Evolutionary conservation across 805 yeast species (phyloP).

Genomic region (Metschnikowia cubensis): DNA sequence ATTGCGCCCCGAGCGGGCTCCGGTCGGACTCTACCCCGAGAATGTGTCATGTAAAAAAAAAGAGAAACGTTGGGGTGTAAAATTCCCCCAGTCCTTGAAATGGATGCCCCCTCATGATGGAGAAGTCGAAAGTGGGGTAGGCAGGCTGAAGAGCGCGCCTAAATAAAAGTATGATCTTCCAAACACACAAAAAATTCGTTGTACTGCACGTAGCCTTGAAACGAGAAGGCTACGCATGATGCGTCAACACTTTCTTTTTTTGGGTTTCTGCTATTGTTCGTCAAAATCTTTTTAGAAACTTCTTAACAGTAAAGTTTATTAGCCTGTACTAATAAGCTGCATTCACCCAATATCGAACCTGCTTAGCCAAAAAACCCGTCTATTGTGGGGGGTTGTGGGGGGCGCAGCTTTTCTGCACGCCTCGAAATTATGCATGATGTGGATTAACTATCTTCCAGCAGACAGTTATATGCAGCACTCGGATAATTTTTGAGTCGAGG

Average conservation of each 20-base stretch:
- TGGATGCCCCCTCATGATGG: background rate
- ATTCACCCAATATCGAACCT: no score
- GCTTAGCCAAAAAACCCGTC: no score
- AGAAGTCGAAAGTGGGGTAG: background rate
- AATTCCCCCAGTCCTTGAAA: background rate
- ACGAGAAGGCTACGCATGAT: background rate
- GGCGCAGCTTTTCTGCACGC: background rate
- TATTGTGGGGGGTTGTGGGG: no score
- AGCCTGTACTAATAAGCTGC: no score
- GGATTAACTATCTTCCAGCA: conserved; percentile 4
- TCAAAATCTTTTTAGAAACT: background rate
- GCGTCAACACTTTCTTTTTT: background rate
- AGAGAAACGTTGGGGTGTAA: no score
- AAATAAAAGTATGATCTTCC: background rate
- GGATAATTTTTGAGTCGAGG: background rate
- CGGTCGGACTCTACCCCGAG: background rate
- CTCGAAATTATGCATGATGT: conserved; percentile 1
- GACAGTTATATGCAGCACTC: background rate
- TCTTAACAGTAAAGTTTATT: background rate
- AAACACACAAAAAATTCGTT: background rate
- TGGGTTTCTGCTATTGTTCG: background rate
- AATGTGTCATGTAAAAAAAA: background rate
- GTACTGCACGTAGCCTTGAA: background rate
- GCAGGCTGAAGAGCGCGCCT: background rate
- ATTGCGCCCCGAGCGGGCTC: background rate